A percentile compares a stretch with the other conserved stretches of the same genome.
Conservation (phyloP, 371 early-diverging fungal genomes). For the Mucor mucedo region DNA sequence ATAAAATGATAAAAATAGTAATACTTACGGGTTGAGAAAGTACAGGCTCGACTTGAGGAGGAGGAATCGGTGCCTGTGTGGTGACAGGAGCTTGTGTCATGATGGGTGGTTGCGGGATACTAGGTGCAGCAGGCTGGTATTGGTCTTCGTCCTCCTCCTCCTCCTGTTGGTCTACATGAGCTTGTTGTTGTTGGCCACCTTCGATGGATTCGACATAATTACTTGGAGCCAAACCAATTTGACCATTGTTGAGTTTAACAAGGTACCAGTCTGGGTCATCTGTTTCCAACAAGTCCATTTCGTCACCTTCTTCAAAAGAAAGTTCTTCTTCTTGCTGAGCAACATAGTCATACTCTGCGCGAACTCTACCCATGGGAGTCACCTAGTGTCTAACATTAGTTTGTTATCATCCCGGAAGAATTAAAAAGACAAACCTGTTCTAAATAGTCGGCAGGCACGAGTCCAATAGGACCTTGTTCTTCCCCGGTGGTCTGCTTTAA, state of each 20-base stretch:
- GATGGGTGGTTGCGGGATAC: constrained; percentile 1
- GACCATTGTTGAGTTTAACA: constrained; percentile 59
- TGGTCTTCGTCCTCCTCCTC: background rate
- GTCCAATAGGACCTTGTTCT: constrained; percentile 60
- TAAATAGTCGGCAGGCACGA: constrained; percentile 81
- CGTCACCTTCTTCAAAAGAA: constrained; percentile 75
- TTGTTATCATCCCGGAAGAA: background rate
- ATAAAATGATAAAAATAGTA: constrained; percentile 2
- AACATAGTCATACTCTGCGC: constrained; percentile 80
- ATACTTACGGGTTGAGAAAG: constrained; percentile 31
- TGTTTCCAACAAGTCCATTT: constrained; percentile 70
- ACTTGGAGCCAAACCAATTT: constrained; percentile 77
- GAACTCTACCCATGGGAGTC: constrained; percentile 57
- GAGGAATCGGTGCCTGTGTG: constrained; percentile 5
- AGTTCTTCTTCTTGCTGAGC: constrained; percentile 82
- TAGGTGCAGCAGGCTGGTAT: constrained; percentile 5
- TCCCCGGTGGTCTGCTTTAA: constrained; percentile 55
- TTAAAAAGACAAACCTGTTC: constrained; percentile 56
- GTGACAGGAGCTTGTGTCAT: constrained; percentile 3
- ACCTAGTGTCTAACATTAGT: constrained; percentile 19
- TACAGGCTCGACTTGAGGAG: constrained; percentile 31
- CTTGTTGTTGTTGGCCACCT: constrained; percentile 6
- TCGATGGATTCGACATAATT: constrained; percentile 70
- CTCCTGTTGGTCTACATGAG: constrained; percentile 15
- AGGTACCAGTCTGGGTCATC: constrained; percentile 86